Evolutionary conservation across 805 yeast species (phyloP).

Genomic region (Middelhovenomyces tepae): DNA sequence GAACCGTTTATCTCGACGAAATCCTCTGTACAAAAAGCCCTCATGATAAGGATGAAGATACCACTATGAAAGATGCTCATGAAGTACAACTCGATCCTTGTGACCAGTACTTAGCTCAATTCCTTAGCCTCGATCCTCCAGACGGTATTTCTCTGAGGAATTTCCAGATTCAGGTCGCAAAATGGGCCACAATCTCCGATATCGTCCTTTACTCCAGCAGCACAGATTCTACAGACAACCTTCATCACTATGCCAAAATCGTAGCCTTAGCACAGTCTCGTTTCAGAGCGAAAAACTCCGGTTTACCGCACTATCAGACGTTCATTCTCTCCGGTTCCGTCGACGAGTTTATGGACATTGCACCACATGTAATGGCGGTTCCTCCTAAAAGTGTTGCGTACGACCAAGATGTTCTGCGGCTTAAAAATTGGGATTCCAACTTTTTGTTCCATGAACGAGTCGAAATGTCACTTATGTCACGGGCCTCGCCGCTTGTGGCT

Average conservation of each 20-base stretch:
- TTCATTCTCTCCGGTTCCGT: constrained; percentile 15
- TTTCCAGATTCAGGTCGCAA: constrained; percentile 80
- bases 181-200: constrained; percentile 64
- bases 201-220: constrained; percentile 66
- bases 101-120: constrained; percentile 36
- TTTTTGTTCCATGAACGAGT: constrained; percentile 63
- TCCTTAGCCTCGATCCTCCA: constrained; percentile 55
- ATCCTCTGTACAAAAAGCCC: constrained; percentile 10
- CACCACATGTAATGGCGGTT: constrained; percentile 19
- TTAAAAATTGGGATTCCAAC: constrained; percentile 34
- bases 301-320: constrained; percentile 13
- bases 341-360: constrained; percentile 13
- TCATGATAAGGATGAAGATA: constrained; percentile 15
- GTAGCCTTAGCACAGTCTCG: constrained; percentile 15
- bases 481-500: constrained; percentile 49
- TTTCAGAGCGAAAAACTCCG: not conserved
- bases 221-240: constrained; percentile 18
- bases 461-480: constrained; percentile 78
- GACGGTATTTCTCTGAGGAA: constrained; percentile 72
- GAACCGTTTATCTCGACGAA: constrained; percentile 19
- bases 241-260: constrained; percentile 12
- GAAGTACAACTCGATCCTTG: constrained; percentile 7
- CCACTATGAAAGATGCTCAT: constrained; percentile 14
- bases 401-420: constrained; percentile 17
- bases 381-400: constrained; percentile 13